Evolutionary conservation across 2,329 filamentous ascomycete species (phyloP).

Genomic region (Nothomitra cinnamomea): DNA sequence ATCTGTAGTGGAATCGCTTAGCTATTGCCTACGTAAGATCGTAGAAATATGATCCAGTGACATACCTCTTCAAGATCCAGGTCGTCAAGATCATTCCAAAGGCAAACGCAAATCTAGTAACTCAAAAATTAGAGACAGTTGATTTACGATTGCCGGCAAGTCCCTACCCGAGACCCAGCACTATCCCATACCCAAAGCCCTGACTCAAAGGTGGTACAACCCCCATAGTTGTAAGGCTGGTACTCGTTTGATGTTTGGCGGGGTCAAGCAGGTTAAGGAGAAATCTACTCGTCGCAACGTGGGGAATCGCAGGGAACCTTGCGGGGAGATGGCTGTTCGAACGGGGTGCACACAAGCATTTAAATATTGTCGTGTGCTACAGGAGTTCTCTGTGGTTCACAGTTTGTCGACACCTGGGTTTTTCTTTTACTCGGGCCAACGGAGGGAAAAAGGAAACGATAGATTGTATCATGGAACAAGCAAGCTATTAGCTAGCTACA

Average conservation of each 20-base stretch:
- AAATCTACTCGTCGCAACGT: neutral
- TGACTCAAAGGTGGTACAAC: slow-evolving; percentile 16
- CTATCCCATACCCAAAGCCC: slow-evolving; percentile 5
- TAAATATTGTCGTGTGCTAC: neutral
- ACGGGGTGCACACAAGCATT: neutral
- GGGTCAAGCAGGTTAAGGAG: neutral
- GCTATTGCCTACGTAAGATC: neutral
- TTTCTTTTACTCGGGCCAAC: neutral
- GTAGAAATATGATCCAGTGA: neutral
- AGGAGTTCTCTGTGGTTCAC: neutral
- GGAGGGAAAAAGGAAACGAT: neutral
- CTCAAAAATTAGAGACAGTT: slow-evolving; percentile 30
- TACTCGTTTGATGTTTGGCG: neutral
- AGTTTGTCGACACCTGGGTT: neutral
- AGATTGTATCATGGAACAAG: neutral
- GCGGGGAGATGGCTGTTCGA: neutral
- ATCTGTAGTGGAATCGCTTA: slow-evolving; percentile 22
- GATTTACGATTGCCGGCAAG: slow-evolving; percentile 34
- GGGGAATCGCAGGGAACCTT: neutral
- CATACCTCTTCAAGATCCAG: slow-evolving; percentile 45
- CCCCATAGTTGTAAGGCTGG: slow-evolving; percentile 7
- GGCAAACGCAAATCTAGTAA: slow-evolving; percentile 57
- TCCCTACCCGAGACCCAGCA: slow-evolving; percentile 12
- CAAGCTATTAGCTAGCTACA: too few relatives aligned
- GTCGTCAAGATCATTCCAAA: slow-evolving; percentile 61